Conservation (phyloP, 2,329 filamentous ascomycete genomes). For the Colletotrichum tropicale region DNA sequence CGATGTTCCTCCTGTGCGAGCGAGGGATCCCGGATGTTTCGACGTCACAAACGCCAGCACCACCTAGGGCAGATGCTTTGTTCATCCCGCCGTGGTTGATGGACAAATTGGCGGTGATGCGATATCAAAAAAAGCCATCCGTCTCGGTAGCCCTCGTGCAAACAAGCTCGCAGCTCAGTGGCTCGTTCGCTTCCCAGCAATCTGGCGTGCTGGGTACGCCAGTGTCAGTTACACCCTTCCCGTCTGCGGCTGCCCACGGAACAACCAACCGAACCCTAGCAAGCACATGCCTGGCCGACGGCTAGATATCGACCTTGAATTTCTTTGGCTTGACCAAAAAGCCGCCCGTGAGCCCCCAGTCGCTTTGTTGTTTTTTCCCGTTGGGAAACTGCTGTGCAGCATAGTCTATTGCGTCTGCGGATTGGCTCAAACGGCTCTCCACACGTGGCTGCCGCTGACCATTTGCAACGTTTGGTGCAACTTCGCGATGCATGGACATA, state of each 20-base stretch:
- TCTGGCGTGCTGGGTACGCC: not conserved
- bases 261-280: constrained; percentile 14
- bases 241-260: constrained; percentile 2
- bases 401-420: not conserved
- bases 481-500: constrained; percentile 12
- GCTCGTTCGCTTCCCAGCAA: not conserved
- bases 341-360: not conserved
- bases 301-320: not conserved
- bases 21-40: not conserved
- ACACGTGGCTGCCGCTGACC: constrained; percentile 9
- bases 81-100: not conserved
- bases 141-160: constrained; percentile 11
- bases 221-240: not conserved
- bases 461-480: constrained; percentile 1
- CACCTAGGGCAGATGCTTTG: not conserved
- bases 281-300: not conserved
- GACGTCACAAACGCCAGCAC: not conserved
- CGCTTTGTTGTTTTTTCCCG: not conserved
- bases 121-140: not conserved
- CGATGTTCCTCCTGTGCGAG: not conserved
- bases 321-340: not conserved
- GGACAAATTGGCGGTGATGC: constrained; percentile 7
- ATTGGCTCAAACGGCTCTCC: constrained; percentile 3
- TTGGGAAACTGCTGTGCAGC: not conserved
- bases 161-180: constrained; percentile 20